Evolutionary conservation across 352 stramenopile species (phyloP), one percentile per base, ranked within the genome.

Genomic region (Globisporangium viniferum): DNA sequence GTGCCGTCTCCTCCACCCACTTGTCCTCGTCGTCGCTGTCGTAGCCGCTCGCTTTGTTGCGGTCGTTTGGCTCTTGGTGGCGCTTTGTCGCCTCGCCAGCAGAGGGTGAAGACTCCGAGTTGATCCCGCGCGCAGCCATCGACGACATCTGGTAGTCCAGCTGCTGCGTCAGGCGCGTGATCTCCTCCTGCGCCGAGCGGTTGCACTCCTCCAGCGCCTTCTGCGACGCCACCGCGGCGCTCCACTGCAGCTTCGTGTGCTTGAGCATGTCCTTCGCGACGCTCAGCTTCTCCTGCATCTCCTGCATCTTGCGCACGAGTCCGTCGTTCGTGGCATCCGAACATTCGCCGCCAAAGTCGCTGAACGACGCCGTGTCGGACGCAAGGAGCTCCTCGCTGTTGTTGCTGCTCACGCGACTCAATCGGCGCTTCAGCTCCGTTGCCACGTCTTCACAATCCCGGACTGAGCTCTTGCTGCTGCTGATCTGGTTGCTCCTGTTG

Each of bases 191-290:
- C 15, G 81, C 75, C 36, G 74, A 75, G 48, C 72, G 66, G 29
- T 86, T 83, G 69, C 81, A 88, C 66, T 84, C 79, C 59, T 89
- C 80, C 8, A 87, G 66, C 39, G 82, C 82, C 61, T 88, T 89
- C 59, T 91, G 81, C 22, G 78, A 86, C n/a, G 76, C 77, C 14
- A 89, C 75, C 7, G 82, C 82, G 18, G 80, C 75, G 46, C 78
- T 81, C 80, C 80, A 89, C 46, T 91, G 80, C 35, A 87, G 74
- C 59, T 91, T 91, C 1, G 81, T 85, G 69, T 87, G 80, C 41
- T 74, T 79, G 7, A 91, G 65, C 73, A 85, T 86, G 58, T 88
- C 80, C 56, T 74, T 82, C 31, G 75, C 76, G 54, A 87, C 59
- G 39, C 73, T 71, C 27, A 81, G 73, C 68, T 84, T 84, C 68